Percentiles rank a stretch among this genome's conserved stretches.
phyloP scores from a whole-genome alignment of 2,329 filamentous ascomycete genomes.

The Fusarium torreyae region DNA sequence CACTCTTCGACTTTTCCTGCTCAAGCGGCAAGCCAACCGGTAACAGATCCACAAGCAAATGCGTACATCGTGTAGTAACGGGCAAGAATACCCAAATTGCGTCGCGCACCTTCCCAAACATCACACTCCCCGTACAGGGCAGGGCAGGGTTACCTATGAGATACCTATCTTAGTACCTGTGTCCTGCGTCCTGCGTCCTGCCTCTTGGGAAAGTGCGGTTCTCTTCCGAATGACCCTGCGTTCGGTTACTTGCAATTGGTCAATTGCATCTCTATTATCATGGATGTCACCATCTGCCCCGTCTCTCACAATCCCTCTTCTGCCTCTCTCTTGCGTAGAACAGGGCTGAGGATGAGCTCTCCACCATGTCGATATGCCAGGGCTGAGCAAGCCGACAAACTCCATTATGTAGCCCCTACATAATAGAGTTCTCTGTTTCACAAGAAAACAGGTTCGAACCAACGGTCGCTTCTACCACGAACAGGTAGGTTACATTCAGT shows the following conservation, averaged over 20 bases:
- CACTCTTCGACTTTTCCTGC: background rate
- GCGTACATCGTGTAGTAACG: constrained; percentile 31
- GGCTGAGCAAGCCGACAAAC: constrained; percentile 27
- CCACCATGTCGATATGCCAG: constrained; percentile 22
- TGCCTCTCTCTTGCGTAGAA: constrained; percentile 6
- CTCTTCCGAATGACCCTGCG: constrained; percentile 15
- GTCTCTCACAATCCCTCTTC: constrained; percentile 9
- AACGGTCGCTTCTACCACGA: constrained; percentile 1
- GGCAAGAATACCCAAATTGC: constrained; percentile 13
- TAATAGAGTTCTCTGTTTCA: constrained; percentile 28
- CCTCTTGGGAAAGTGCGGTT: constrained; percentile 31
- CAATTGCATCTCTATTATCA: constrained; percentile 4
- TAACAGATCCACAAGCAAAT: constrained; percentile 33
- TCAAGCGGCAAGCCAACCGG: background rate
- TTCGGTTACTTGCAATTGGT: constrained; percentile 21
- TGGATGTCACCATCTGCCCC: background rate
- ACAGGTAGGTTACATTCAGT: background rate
- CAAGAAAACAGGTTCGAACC: constrained; percentile 25
- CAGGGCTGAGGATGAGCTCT: constrained; percentile 19
- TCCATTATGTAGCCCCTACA: constrained; percentile 28
- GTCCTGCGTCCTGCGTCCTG: too few relatives aligned
- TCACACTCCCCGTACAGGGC: constrained; percentile 8
- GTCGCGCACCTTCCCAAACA: constrained; percentile 34
- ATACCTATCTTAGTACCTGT: background rate
- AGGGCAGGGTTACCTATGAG: constrained; percentile 20